A percentile compares a stretch with the other conserved stretches of the same genome.
Evolutionary conservation across 2,329 filamentous ascomycete genomes (phyloP).

Genomic region (Elsinoe arachidis): DNA sequence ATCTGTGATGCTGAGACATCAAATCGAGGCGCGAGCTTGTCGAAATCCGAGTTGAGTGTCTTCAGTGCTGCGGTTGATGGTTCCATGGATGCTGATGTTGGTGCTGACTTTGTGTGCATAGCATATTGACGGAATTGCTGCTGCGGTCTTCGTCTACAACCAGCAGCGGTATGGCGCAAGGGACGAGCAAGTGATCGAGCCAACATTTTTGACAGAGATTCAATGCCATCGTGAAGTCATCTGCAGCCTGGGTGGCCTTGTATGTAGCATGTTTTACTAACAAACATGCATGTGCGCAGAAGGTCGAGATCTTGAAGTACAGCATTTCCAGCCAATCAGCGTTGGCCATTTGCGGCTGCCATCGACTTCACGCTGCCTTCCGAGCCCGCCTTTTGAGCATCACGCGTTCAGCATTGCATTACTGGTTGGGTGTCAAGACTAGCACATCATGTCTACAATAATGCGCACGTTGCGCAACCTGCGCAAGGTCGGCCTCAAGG

Average conservation of each 20-base stretch:
- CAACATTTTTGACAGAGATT: neutral
- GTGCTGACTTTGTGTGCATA: neutral
- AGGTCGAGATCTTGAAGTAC: neutral
- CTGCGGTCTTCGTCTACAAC: neutral
- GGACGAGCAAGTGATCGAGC: neutral
- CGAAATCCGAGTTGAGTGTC: slow-evolving; percentile 63
- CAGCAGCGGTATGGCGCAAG: neutral
- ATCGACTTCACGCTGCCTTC: neutral
- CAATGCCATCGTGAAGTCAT: neutral
- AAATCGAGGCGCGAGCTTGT: slow-evolving; percentile 84
- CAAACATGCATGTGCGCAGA: neutral
- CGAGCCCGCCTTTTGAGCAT: too few species aligned
- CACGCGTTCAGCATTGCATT: neutral
- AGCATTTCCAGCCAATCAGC: slow-evolving; percentile 6
- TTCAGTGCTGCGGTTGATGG: slow-evolving; percentile 34
- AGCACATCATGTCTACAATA: slow-evolving; percentile 73
- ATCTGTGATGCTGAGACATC: slow-evolving; percentile 75
- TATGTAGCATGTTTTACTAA: neutral
- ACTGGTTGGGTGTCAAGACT: too few species aligned
- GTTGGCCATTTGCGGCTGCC: neutral
- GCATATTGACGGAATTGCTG: neutral
- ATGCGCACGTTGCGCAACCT: slow-evolving; percentile 78
- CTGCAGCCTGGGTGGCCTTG: neutral
- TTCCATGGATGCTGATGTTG: slow-evolving; percentile 2
- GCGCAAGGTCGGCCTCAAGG: slow-evolving; percentile 81